A percentile compares a stretch with the other conserved stretches of the same genome.
phyloP scores from a whole-genome alignment of 768 basidiomycete species.

The Psilocybe sp. region DNA sequence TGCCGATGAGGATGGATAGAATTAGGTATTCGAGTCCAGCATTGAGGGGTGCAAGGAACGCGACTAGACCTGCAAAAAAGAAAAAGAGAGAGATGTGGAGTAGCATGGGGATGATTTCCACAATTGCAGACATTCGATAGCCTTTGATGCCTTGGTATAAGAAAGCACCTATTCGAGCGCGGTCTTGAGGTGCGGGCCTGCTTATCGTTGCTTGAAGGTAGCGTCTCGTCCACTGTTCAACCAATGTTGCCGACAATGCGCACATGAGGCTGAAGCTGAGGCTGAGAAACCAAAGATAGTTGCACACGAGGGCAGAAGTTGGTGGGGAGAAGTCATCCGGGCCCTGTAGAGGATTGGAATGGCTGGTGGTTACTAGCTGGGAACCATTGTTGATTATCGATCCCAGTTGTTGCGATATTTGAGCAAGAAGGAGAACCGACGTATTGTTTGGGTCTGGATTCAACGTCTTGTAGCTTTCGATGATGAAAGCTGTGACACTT shows the following conservation, averaged over 20 bases:
- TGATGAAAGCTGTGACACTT: slow-evolving; percentile 36
- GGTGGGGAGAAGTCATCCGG: slow-evolving; percentile 21
- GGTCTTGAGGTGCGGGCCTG: slow-evolving; percentile 32
- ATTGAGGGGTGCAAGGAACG: slow-evolving; percentile 39
- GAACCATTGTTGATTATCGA: slow-evolving; percentile 15
- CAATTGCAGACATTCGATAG: slow-evolving; percentile 36
- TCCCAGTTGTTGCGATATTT: slow-evolving; percentile 29
- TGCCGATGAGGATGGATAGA: slow-evolving; percentile 25
- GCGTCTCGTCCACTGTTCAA: slow-evolving; percentile 47
- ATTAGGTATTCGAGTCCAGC: slow-evolving; percentile 27
- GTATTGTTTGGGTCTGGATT: slow-evolving; percentile 24
- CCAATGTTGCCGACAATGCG: slow-evolving; percentile 42
- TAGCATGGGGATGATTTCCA: slow-evolving; percentile 41
- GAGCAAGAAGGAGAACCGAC: slow-evolving; percentile 25
- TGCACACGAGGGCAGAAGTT: slow-evolving; percentile 32
- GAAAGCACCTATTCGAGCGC: slow-evolving; percentile 39
- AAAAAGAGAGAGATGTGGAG: slow-evolving; percentile 48
- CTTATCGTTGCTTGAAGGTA: slow-evolving; percentile 33
- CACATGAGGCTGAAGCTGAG: slow-evolving; percentile 38
- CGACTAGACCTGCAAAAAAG: slow-evolving; percentile 47
- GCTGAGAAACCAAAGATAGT: slow-evolving; percentile 45
- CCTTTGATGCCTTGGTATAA: slow-evolving; percentile 34
- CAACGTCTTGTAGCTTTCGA: slow-evolving; percentile 34
- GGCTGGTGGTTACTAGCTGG: background rate
- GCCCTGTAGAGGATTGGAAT: background rate